Percentiles rank a stretch among this genome's conserved stretches.
phyloP scores from a whole-genome alignment of 1,284 basidiomycete genomes.

The Trametes polyzona region DNA sequence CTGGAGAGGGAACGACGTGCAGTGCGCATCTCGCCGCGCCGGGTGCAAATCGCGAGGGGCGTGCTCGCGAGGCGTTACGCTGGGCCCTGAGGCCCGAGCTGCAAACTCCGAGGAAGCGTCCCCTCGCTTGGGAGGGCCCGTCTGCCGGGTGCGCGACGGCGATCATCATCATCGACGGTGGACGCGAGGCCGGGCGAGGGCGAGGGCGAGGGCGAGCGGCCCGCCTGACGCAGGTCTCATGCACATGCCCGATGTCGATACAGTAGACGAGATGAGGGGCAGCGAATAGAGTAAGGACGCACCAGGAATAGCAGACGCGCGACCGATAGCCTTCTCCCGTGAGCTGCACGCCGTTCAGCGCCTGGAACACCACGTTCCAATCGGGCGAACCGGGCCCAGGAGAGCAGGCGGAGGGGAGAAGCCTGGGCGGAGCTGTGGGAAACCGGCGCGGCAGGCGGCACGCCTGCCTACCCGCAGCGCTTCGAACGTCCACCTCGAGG shows the following conservation, averaged over 20 bases:
- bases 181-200: too few relatives aligned
- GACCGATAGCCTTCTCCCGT: conserved; percentile 6
- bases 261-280: neutral
- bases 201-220: neutral
- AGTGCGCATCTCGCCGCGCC: too few relatives aligned
- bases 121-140: neutral
- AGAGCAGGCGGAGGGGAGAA: neutral
- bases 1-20: too few relatives aligned
- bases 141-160: neutral
- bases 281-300: conserved; percentile 5
- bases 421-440: neutral
- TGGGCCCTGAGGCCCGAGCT: neutral
- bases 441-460: neutral
- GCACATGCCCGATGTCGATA: neutral
- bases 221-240: neutral
- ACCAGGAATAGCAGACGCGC: conserved; percentile 10
- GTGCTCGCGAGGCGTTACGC: neutral
- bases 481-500: conserved; percentile 11
- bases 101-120: neutral
- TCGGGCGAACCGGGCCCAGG: neutral
- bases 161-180: neutral
- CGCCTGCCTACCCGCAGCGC: neutral
- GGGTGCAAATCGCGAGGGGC: neutral
- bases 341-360: neutral
- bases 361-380: neutral